phyloP scores from a whole-genome alignment of 169 alveolate genomes.

The Blepharisma undulans region DNA sequence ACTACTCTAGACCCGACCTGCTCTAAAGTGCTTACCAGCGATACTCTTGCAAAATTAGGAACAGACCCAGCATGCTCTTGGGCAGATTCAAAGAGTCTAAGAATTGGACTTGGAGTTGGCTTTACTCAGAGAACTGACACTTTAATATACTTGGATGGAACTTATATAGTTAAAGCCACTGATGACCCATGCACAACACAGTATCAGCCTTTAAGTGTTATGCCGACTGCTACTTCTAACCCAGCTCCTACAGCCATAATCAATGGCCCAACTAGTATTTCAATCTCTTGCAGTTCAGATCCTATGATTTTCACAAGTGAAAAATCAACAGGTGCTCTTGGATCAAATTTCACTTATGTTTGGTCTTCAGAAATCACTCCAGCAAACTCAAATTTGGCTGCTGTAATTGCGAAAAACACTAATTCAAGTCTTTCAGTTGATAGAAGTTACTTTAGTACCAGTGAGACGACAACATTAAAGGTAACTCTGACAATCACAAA shows the following conservation, averaged over 20 bases:
- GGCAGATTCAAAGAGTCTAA: background rate
- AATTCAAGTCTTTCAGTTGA: too few relatives aligned
- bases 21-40: background rate
- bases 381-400: background rate
- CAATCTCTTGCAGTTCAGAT: background rate
- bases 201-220: background rate
- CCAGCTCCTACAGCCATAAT: background rate
- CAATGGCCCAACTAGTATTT: background rate
- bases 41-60: background rate
- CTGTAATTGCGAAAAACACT: too few relatives aligned
- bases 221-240: background rate
- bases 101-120: background rate
- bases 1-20: background rate
- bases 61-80: background rate
- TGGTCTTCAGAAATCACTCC: background rate
- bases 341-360: background rate
- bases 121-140: background rate
- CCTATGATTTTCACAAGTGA: background rate
- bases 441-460: too few relatives aligned
- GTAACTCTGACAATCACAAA: background rate
- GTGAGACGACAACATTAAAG: background rate
- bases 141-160: background rate
- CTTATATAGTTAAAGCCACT: background rate
- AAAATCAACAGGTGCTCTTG: background rate
- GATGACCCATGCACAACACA: background rate